Conservation (phyloP, 306 rosid species). For the Pterocarpus macrocarpus region DNA sequence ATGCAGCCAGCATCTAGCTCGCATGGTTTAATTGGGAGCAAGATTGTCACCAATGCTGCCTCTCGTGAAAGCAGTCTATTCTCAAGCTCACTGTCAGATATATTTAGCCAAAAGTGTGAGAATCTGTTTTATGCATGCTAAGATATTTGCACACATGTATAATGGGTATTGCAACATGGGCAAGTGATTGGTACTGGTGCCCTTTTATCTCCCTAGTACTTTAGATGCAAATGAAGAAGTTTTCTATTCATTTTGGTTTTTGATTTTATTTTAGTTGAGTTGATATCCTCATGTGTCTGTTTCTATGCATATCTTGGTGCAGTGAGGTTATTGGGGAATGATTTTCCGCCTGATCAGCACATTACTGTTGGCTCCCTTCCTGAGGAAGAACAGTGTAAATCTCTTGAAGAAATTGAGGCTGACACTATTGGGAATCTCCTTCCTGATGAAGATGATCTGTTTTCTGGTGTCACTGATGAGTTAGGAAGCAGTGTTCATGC, state of each 20-base stretch:
- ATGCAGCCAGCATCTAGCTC: slow-evolving; percentile 64
- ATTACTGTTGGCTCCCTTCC: slow-evolving; percentile 51
- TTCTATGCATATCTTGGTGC: slow-evolving; percentile 50
- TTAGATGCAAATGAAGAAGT: slow-evolving; percentile 31
- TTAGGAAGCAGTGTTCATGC: slow-evolving; percentile 51
- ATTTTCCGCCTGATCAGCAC: slow-evolving; percentile 51
- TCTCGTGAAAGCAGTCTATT: slow-evolving; percentile 77
- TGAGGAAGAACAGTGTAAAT: slow-evolving; percentile 66
- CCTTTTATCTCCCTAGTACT: slow-evolving; percentile 1
- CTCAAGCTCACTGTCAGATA: slow-evolving; percentile 81
- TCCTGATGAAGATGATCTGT: slow-evolving; percentile 86
- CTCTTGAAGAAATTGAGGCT: slow-evolving; percentile 73
- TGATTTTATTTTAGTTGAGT: slow-evolving; percentile 24
- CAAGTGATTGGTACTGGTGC: neutral
- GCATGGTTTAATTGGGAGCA: slow-evolving; percentile 67
- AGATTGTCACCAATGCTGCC: slow-evolving; percentile 56
- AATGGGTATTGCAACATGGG: slow-evolving; percentile 22
- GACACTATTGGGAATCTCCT: slow-evolving; percentile 86
- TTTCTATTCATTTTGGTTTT: slow-evolving; percentile 4
- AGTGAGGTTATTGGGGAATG: slow-evolving; percentile 71
- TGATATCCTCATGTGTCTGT: slow-evolving; percentile 31
- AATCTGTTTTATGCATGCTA: slow-evolving; percentile 40
- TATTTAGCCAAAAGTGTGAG: slow-evolving; percentile 80
- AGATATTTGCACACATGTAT: slow-evolving; percentile 37
- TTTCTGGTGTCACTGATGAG: slow-evolving; percentile 75